Evolutionary conservation across 305 asterid species (phyloP).

Genomic region (Fraxinus sp.): DNA sequence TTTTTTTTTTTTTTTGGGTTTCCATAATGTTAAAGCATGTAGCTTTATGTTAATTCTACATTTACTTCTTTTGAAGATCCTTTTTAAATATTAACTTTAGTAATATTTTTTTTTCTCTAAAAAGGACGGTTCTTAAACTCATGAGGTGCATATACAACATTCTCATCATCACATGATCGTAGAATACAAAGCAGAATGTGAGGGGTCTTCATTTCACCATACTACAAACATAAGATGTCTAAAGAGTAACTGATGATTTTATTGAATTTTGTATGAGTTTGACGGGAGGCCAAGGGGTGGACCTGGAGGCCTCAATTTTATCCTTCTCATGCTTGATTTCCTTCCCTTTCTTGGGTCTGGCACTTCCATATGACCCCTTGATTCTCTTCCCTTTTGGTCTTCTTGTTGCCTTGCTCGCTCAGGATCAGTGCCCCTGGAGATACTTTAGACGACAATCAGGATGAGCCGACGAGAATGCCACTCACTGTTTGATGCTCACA

Average conservation of each 20-base stretch:
- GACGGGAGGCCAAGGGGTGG: conserved; percentile 95
- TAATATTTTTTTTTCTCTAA: no score
- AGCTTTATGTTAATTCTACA: neutral
- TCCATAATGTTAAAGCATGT: conserved; percentile 4
- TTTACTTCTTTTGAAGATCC: neutral
- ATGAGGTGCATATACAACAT: no score
- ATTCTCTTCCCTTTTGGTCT: conserved; percentile 58
- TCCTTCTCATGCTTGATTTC: conserved; percentile 76
- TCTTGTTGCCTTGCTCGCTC: conserved; percentile 62
- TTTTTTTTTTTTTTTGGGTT: neutral
- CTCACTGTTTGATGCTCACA: conserved; percentile 43
- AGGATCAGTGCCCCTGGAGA: conserved; percentile 43
- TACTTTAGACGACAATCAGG: conserved; percentile 24
- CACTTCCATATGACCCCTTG: conserved; percentile 73
- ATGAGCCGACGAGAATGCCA: conserved; percentile 45
- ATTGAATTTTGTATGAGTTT: conserved; percentile 50
- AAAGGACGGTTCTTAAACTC: no score
- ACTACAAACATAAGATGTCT: neutral
- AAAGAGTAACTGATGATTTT: neutral
- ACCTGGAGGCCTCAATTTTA: conserved; percentile 78
- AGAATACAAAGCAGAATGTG: neutral
- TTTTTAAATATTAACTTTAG: no score
- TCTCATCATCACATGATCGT: neutral
- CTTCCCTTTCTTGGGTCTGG: conserved; percentile 73
- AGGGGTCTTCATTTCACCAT: neutral